A percentile compares a stretch with the other conserved stretches of the same genome.
phyloP scores from a whole-genome alignment of 2,329 filamentous ascomycete species.

The Lecanicillium sp. region DNA sequence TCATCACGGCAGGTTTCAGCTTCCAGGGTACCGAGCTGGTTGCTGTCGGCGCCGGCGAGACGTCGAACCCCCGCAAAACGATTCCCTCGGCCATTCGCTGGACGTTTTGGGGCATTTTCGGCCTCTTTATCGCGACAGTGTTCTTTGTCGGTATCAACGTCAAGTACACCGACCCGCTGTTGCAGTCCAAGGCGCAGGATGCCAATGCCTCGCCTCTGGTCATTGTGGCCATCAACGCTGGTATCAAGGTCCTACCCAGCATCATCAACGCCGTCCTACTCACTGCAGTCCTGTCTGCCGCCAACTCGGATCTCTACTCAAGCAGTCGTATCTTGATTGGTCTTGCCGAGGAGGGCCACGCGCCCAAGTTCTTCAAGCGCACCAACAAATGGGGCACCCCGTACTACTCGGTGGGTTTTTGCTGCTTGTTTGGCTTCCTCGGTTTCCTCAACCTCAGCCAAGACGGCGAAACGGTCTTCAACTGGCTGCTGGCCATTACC shows the following conservation, averaged over 20 bases:
- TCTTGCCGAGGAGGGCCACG: constrained; percentile 58
- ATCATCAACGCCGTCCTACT: constrained; percentile 76
- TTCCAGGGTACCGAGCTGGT: constrained; percentile 72
- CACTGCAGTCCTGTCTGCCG: constrained; percentile 71
- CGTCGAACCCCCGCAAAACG: constrained; percentile 62
- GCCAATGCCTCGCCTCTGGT: constrained; percentile 62
- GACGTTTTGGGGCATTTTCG: constrained; percentile 69
- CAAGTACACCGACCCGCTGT: constrained; percentile 51
- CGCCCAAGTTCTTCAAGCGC: constrained; percentile 51
- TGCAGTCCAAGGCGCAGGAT: constrained; percentile 47
- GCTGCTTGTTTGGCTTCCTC: constrained; percentile 54
- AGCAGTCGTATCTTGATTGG: constrained; percentile 63
- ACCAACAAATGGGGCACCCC: constrained; percentile 60
- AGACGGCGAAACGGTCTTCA: constrained; percentile 55
- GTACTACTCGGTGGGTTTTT: constrained; percentile 49
- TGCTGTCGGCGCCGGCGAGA: constrained; percentile 73
- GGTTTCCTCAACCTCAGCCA: constrained; percentile 61
- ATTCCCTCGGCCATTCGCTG: constrained; percentile 68
- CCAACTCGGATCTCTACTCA: constrained; percentile 72
- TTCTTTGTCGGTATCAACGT: constrained; percentile 70
- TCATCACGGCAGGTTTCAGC: constrained; percentile 63
- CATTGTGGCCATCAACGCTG: constrained; percentile 54
- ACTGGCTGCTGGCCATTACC: constrained; percentile 67
- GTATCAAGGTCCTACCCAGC: constrained; percentile 56
- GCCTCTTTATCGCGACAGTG: constrained; percentile 58